A percentile compares a stretch with the other conserved stretches of the same genome.
Conservation (phyloP, 768 basidiomycete genomes). For the Cyclocybe aegerita region DNA sequence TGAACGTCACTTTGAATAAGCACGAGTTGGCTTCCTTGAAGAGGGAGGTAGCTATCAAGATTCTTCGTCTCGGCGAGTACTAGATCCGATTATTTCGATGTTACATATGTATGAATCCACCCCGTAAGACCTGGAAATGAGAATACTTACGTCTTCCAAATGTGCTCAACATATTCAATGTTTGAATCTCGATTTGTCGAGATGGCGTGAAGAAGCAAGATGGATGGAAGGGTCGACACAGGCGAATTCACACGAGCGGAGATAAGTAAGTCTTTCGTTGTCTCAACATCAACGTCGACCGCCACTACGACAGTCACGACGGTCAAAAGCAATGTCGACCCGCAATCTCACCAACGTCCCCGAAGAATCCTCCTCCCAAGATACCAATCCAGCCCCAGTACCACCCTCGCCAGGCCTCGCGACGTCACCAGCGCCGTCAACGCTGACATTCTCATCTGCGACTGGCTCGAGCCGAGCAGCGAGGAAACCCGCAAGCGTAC, state of each 20-base stretch:
- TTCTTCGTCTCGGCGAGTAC: slow-evolving; percentile 27
- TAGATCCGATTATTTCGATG: no score
- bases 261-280: no score
- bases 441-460: slow-evolving; percentile 11
- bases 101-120: no score
- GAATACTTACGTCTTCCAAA: no score
- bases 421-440: slow-evolving; percentile 17
- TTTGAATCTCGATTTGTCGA: no score
- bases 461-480: slow-evolving; percentile 6
- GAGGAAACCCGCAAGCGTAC: slow-evolving; percentile 30
- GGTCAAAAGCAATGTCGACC: background rate
- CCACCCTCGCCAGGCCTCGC: slow-evolving; percentile 20
- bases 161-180: no score
- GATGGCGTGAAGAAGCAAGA: no score
- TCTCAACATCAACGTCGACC: no score
- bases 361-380: slow-evolving; percentile 16
- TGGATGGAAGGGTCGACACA: no score
- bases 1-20: slow-evolving; percentile 17
- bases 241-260: no score
- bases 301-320: no score
- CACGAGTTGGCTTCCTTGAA: slow-evolving; percentile 23
- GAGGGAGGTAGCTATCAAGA: slow-evolving; percentile 25
- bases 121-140: no score
- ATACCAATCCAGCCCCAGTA: slow-evolving; percentile 7
- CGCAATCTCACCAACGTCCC: slow-evolving; percentile 22